A percentile compares a stretch with the other conserved stretches of the same genome.
Evolutionary conservation across 805 yeast species (phyloP).

Genomic region (Teunomyces funiuensis): DNA sequence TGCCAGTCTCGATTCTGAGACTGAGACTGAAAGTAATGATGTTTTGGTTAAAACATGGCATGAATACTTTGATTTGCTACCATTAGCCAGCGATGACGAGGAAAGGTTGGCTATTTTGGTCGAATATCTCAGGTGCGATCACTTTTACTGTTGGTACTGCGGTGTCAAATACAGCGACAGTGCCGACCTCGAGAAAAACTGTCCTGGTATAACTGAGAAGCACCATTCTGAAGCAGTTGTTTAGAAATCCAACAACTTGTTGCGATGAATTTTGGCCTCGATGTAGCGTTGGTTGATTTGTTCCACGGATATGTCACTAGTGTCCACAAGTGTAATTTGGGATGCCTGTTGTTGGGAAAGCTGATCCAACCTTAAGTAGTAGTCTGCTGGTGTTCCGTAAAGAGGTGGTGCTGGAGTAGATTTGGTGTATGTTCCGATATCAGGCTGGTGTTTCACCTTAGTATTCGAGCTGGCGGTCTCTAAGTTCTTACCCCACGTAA

Average conservation of each 20-base stretch:
- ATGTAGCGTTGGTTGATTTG: constrained; percentile 19
- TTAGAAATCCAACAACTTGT: constrained; percentile 5
- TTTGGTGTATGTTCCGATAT: not conserved
- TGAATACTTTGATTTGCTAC: not conserved
- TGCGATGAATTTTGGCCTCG: constrained; percentile 9
- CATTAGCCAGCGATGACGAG: constrained; percentile 7
- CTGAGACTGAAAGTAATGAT: not conserved
- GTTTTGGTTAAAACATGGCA: not conserved
- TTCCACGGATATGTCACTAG: constrained; percentile 12
- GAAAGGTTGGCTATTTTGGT: constrained; percentile 34
- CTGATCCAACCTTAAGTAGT: not conserved
- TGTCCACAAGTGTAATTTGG: not conserved
- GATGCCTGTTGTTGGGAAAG: not conserved
- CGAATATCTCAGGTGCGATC: constrained; percentile 37
- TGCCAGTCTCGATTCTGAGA: not conserved
- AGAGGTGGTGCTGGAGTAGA: not conserved
- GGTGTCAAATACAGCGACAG: constrained; percentile 39
- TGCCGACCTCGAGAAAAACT: constrained; percentile 38
- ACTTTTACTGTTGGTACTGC: constrained; percentile 52
- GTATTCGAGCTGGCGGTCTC: not conserved
- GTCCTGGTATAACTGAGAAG: constrained; percentile 50
- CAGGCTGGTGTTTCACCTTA: not conserved
- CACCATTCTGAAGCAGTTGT: constrained; percentile 32
- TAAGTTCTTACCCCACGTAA: not conserved
- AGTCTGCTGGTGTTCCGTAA: constrained; percentile 1